These are phyloP conservation scores for Sanghuangporus baumii DNA, from an alignment of 1,284 basidiomycete genomes.

Conservation along the genomic window DNA sequence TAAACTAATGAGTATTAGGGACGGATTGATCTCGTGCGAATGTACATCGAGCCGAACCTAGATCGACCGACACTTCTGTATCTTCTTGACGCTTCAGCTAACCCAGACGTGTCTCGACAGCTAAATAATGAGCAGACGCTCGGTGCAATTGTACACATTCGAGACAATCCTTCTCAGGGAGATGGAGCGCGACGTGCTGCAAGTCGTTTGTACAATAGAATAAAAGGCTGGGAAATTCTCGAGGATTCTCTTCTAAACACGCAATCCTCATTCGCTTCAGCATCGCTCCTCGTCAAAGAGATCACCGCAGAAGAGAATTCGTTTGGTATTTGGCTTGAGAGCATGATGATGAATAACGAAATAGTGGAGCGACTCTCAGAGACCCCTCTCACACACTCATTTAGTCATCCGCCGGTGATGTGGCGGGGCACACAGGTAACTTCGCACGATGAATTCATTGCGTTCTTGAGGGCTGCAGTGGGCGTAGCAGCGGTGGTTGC, in stretches of 20 bases:
- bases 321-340: constrained; percentile 64
- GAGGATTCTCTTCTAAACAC: constrained; percentile 53
- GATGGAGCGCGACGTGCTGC: constrained; percentile 39
- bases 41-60: constrained; percentile 49
- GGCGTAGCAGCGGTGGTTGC: constrained; percentile 65
- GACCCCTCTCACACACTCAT: constrained; percentile 32
- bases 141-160: constrained; percentile 35
- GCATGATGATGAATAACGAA: constrained; percentile 52
- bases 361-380: constrained; percentile 41
- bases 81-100: constrained; percentile 56
- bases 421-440: constrained; percentile 22
- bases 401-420: constrained; percentile 32
- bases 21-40: constrained; percentile 42
- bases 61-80: constrained; percentile 50
- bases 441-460: constrained; percentile 54
- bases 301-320: constrained; percentile 57
- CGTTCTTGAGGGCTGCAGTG: constrained; percentile 57
- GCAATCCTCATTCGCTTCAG: constrained; percentile 42
- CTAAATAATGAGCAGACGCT: constrained; percentile 37
- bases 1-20: constrained; percentile 34
- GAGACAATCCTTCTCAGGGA: constrained; percentile 33
- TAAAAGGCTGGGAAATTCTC: constrained; percentile 55
- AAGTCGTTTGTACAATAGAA: constrained; percentile 39
- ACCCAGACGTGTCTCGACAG: constrained; percentile 53
- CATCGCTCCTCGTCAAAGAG: constrained; percentile 48